Evolutionary conservation across 2,329 filamentous ascomycete species (phyloP).

Genomic region (Chaetomium sp.): DNA sequence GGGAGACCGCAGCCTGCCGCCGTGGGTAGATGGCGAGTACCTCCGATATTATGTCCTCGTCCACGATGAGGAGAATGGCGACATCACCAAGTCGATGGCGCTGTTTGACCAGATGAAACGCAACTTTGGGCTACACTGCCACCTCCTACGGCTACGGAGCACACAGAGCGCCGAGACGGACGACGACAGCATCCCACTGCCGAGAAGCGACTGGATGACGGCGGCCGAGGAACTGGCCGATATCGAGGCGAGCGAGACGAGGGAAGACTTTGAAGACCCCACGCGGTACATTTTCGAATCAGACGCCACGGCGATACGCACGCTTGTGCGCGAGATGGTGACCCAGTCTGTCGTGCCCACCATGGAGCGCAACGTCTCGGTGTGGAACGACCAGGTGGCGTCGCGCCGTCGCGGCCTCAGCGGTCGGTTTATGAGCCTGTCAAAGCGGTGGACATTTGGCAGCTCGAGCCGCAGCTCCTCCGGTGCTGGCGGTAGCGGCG

Average conservation of each 20-base stretch:
- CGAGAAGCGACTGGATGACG: slow-evolving; percentile 82
- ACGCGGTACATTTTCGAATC: slow-evolving; percentile 84
- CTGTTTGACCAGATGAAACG: slow-evolving; percentile 99
- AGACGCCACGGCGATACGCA: slow-evolving; percentile 78
- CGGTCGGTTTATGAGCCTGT: slow-evolving; percentile 90
- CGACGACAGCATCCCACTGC: slow-evolving; percentile 79
- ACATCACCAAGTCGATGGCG: slow-evolving; percentile 81
- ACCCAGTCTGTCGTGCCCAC: slow-evolving; percentile 90
- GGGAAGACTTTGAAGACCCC: slow-evolving; percentile 65
- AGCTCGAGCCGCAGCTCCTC: slow-evolving; percentile 55
- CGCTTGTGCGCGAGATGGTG: slow-evolving; percentile 89
- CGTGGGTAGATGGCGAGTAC: slow-evolving; percentile 88
- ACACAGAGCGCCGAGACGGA: slow-evolving; percentile 82
- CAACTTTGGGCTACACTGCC: slow-evolving; percentile 93
- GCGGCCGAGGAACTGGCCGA: slow-evolving; percentile 76
- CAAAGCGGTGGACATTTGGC: slow-evolving; percentile 85
- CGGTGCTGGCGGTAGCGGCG: too few relatives aligned
- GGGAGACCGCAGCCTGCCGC: slow-evolving; percentile 65
- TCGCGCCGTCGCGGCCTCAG: slow-evolving; percentile 82
- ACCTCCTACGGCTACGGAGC: slow-evolving; percentile 78
- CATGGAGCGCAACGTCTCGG: slow-evolving; percentile 85
- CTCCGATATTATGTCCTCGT: slow-evolving; percentile 93
- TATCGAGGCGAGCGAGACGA: slow-evolving; percentile 60
- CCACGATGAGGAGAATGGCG: slow-evolving; percentile 92
- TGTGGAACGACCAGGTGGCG: slow-evolving; percentile 97